phyloP scores from a whole-genome alignment of 306 rosid species.

The Canavalia gladiata region DNA sequence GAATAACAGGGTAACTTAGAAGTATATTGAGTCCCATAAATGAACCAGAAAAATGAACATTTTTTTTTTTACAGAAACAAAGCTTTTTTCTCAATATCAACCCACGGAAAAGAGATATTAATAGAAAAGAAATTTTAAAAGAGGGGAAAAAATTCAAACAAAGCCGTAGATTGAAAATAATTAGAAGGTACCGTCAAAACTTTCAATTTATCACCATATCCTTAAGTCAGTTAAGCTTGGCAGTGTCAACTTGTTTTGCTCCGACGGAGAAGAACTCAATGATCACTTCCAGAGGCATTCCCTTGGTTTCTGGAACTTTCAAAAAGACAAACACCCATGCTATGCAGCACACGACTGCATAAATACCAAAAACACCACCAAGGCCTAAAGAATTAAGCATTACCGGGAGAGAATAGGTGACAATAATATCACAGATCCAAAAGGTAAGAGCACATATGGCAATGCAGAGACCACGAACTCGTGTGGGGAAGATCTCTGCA shows the following conservation, averaged over 20 bases:
- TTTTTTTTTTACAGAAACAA: slow-evolving; percentile 49
- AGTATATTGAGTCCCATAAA: slow-evolving; percentile 41
- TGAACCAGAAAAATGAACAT: slow-evolving; percentile 33
- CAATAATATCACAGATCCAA: slow-evolving; percentile 93
- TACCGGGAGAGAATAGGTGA: slow-evolving; percentile 89
- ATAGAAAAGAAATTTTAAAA: slow-evolving; percentile 16
- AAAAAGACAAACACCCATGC: slow-evolving; percentile 83
- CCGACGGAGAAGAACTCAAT: slow-evolving; percentile 92
- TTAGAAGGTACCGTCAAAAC: slow-evolving; percentile 53
- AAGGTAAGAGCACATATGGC: slow-evolving; percentile 93
- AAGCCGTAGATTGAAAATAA: slow-evolving; percentile 49
- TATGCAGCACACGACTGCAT: slow-evolving; percentile 79
- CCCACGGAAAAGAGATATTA: slow-evolving; percentile 42
- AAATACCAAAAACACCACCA: slow-evolving; percentile 87
- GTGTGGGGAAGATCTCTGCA: slow-evolving; percentile 95
- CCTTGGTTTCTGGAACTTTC: slow-evolving; percentile 98
- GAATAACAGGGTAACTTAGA: background rate
- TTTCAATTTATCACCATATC: slow-evolving; percentile 38
- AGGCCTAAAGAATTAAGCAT: slow-evolving; percentile 93
- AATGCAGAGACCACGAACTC: slow-evolving; percentile 94
- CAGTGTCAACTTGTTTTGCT: slow-evolving; percentile 68
- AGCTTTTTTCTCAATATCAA: slow-evolving; percentile 47
- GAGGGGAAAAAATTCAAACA: slow-evolving; percentile 19
- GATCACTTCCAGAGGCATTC: slow-evolving; percentile 98
- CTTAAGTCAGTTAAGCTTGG: slow-evolving; percentile 55